Evolutionary conservation across 257 asterid species (phyloP).

Genomic region (Coffea canephora): DNA sequence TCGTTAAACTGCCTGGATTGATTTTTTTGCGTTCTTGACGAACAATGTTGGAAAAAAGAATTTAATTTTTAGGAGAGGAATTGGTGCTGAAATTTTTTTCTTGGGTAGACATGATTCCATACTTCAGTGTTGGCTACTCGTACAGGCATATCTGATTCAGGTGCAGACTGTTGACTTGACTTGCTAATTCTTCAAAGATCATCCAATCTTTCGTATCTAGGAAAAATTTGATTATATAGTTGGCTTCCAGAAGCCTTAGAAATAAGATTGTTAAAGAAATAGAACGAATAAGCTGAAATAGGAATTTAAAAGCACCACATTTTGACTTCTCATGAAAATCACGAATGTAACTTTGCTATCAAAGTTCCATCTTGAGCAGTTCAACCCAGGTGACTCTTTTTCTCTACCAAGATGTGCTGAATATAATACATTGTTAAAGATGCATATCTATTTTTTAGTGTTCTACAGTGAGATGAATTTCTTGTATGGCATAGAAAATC

Average conservation of each 20-base stretch:
- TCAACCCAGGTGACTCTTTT: not conserved
- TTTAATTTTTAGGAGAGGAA: not conserved
- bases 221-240: not conserved
- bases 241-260: not conserved
- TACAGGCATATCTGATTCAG: not conserved
- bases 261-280: not conserved
- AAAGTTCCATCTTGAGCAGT: not conserved
- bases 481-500: not conserved
- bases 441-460: not conserved
- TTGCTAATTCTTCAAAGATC: too few relatives aligned
- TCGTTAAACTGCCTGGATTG: not conserved
- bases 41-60: too few relatives aligned
- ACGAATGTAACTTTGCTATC: not conserved
- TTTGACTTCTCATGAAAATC: not conserved
- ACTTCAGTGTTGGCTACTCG: not conserved
- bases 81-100: not conserved
- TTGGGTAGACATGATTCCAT: not conserved
- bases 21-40: not conserved
- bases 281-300: not conserved
- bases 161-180: not conserved
- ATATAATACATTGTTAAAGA: not conserved
- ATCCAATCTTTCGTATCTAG: not conserved
- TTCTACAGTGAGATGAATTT: not conserved
- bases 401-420: not conserved
- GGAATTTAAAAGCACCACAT: not conserved